Conservation (phyloP, 306 rosid genomes). For the Vigna reflexopilosa region DNA sequence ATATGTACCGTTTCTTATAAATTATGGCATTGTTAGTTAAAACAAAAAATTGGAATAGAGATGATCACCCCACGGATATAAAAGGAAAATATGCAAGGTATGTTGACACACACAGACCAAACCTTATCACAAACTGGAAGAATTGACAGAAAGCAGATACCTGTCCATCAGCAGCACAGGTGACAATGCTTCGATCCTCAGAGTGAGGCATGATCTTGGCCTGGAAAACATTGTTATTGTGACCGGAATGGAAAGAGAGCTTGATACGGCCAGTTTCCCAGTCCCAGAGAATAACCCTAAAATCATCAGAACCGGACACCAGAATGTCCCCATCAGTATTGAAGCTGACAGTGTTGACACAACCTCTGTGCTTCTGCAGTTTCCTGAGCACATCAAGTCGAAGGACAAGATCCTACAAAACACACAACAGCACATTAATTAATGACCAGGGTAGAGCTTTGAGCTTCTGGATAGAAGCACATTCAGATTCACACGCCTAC, state of each 20-base stretch:
- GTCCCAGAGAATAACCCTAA: slow-evolving; percentile 80
- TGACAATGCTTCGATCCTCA: slow-evolving; percentile 72
- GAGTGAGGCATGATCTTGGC: slow-evolving; percentile 84
- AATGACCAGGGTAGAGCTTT: slow-evolving; percentile 8
- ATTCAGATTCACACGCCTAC: slow-evolving; percentile 27
- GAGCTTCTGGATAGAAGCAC: neutral
- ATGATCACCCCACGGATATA: neutral
- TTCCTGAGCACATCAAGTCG: slow-evolving; percentile 69
- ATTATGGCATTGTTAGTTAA: neutral
- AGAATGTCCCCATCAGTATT: slow-evolving; percentile 76
- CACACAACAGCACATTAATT: neutral
- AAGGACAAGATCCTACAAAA: slow-evolving; percentile 75
- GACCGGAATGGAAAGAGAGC: slow-evolving; percentile 75
- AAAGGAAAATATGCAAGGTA: neutral
- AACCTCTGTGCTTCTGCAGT: slow-evolving; percentile 77
- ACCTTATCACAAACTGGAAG: neutral
- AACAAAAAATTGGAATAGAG: neutral
- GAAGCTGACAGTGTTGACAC: slow-evolving; percentile 87
- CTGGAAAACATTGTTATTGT: slow-evolving; percentile 75
- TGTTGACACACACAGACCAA: neutral
- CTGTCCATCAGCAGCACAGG: slow-evolving; percentile 98
- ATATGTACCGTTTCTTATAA: neutral
- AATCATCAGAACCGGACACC: slow-evolving; percentile 88
- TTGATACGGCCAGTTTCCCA: slow-evolving; percentile 69
- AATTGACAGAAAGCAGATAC: slow-evolving; percentile 44